A percentile compares a stretch with the other conserved stretches of the same genome.
Conservation (phyloP, 208 protist genomes). For the Endotrypanum monterogeii region DNA sequence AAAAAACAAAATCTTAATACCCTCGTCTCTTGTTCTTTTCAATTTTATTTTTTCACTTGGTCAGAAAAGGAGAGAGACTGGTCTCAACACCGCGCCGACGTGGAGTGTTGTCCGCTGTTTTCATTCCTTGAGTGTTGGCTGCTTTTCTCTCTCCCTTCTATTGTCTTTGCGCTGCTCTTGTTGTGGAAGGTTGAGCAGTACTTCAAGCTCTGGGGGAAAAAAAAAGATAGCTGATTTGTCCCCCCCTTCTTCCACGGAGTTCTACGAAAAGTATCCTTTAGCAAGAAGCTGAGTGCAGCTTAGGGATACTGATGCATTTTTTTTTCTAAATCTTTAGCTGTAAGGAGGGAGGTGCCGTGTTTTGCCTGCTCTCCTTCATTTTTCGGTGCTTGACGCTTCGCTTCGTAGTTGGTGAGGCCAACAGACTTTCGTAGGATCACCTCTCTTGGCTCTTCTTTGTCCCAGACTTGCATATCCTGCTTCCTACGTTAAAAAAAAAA, state of each 20-base stretch:
- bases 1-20: too few relatives aligned
- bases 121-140: too few relatives aligned
- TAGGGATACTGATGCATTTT: background rate
- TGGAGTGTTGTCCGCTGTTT: too few relatives aligned
- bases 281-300: background rate
- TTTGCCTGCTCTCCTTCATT: background rate
- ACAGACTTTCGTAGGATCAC: background rate
- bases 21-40: background rate
- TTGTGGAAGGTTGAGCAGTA: background rate
- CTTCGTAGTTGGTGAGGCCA: background rate
- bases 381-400: background rate
- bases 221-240: too few relatives aligned
- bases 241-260: background rate
- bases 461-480: background rate
- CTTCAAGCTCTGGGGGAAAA: background rate
- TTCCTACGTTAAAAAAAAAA: too few relatives aligned
- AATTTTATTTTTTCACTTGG: background rate
- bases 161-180: too few relatives aligned
- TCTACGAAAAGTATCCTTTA: background rate
- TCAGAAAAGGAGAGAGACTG: too few relatives aligned
- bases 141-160: background rate
- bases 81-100: too few relatives aligned
- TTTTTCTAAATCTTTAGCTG: background rate
- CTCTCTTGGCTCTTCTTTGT: constrained; percentile 4
- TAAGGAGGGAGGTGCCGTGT: background rate